Evolutionary conservation across 2,329 filamentous ascomycete genomes (phyloP), one percentile per base, ranked within the genome.

Genomic region (Penicillium sp.): DNA sequence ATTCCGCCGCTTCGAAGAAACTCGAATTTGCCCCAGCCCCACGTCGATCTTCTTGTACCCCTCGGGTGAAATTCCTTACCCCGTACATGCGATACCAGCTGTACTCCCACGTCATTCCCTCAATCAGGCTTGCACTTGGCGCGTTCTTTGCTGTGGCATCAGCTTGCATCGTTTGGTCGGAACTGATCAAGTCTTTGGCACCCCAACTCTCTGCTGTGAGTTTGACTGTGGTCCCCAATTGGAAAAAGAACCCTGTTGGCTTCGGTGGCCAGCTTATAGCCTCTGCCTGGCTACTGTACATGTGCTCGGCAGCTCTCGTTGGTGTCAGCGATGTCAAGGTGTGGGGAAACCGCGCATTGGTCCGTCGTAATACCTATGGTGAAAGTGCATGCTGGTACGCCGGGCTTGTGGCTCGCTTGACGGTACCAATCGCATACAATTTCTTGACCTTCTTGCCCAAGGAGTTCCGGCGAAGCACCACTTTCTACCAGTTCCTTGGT

Each of bases 331-430:
- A 96, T 69, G 90, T 96, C 64, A 95, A 94, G 67, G 91, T 97
- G n/a, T 99, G 94, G 94, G 89, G 94, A 53, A 94, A 95, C 45
- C 86, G 94, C 32, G 93, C 94, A 0, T 80, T 99, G 6, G 93
- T 97, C 43, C 85, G 84, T 55, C 86, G 94, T 53, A 94, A 96
- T 68, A 99, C 94, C 0, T 93, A 95, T 55, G 86, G 90, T 57
- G 94, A 97, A 70, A 91, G 88, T 46, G 94, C 94, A 0, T 95
- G 93, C 63, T 99, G 95, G 91, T 99, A 97, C 69, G 88, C 91
- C 1, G 86, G 91, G 55, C 91, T 97, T 70, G 89, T 97, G 10
- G 93, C 94, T 47, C 90, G 92, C 66, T 84, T 99, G 40, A 96
- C 90, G 1, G 90, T 99, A 0, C 94, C 94, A 0, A 81, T 99